phyloP scores from a whole-genome alignment of 1,139 yeast species.

The Geotrichum phurueaensis region DNA sequence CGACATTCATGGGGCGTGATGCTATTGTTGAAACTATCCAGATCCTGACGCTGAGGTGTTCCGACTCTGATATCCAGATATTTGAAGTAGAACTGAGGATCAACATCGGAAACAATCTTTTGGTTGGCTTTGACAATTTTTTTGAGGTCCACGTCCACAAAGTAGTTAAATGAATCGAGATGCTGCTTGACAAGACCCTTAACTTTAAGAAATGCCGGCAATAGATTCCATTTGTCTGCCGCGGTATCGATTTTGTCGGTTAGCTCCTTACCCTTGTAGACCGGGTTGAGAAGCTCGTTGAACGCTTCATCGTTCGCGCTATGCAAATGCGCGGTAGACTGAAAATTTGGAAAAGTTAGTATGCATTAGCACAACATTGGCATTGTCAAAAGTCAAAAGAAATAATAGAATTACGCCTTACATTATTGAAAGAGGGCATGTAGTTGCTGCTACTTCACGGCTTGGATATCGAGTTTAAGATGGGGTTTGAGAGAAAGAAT shows the following conservation, averaged over 20 bases:
- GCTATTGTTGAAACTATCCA: constrained; percentile 32
- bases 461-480: not conserved
- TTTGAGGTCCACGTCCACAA: constrained; percentile 87
- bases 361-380: not conserved
- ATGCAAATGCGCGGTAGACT: constrained; percentile 10
- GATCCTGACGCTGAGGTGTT: constrained; percentile 49
- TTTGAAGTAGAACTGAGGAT: constrained; percentile 90
- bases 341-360: not conserved
- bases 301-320: constrained; percentile 35
- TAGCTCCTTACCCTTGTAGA: constrained; percentile 76
- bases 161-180: constrained; percentile 91
- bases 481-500: not conserved
- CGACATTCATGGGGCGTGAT: constrained; percentile 96
- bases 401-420: not conserved
- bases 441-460: not conserved
- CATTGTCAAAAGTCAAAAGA: not conserved
- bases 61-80: constrained; percentile 88
- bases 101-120: constrained; percentile 84
- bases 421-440: constrained; percentile 15
- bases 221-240: constrained; percentile 85
- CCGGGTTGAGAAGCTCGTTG: constrained; percentile 70
- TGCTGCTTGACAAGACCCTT: constrained; percentile 97
- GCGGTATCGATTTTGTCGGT: constrained; percentile 89
- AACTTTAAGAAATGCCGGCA: constrained; percentile 92
- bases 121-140: constrained; percentile 91